Conservation (phyloP, 352 stramenopile genomes). For the Pythium folliculosum region DNA sequence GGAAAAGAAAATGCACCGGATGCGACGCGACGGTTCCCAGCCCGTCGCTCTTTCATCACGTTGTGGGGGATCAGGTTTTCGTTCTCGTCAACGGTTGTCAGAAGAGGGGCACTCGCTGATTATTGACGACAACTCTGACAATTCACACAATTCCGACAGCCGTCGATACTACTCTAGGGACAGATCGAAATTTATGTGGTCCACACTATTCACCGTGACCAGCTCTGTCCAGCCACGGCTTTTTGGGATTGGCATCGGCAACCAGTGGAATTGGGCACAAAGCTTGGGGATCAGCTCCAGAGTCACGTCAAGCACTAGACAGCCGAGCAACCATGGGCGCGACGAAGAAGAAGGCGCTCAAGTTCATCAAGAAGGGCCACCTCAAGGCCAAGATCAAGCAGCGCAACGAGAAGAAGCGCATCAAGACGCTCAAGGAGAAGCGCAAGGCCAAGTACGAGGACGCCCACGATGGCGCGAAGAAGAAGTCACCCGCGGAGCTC, state of each 20-base stretch:
- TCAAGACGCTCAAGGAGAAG: conserved; percentile 77
- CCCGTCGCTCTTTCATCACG: neutral
- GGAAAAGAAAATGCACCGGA: conserved; percentile 2
- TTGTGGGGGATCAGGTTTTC: conserved; percentile 15
- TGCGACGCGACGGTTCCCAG: neutral
- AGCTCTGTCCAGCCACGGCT: conserved; percentile 12
- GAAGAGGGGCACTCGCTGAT: neutral
- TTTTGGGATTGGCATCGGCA: conserved; percentile 8
- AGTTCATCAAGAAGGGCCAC: conserved; percentile 86
- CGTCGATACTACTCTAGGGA: neutral
- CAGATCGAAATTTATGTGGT: neutral
- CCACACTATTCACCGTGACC: conserved; percentile 4
- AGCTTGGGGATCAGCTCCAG: neutral
- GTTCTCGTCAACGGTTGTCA: conserved; percentile 2
- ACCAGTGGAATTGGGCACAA: conserved; percentile 12
- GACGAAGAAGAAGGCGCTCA: conserved; percentile 88
- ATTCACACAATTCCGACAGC: neutral
- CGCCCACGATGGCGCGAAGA: conserved; percentile 44
- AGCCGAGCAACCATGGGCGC: conserved; percentile 32
- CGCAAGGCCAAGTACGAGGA: conserved; percentile 69
- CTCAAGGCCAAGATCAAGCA: conserved; percentile 81
- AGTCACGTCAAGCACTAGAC: neutral
- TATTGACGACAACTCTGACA: no score
- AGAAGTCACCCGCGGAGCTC: conserved; percentile 27
- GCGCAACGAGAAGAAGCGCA: conserved; percentile 84